Evolutionary conservation across 1,139 yeast genomes (phyloP), one percentile per base, ranked within the genome.

Genomic region (Lodderomyces jiufengensis): DNA sequence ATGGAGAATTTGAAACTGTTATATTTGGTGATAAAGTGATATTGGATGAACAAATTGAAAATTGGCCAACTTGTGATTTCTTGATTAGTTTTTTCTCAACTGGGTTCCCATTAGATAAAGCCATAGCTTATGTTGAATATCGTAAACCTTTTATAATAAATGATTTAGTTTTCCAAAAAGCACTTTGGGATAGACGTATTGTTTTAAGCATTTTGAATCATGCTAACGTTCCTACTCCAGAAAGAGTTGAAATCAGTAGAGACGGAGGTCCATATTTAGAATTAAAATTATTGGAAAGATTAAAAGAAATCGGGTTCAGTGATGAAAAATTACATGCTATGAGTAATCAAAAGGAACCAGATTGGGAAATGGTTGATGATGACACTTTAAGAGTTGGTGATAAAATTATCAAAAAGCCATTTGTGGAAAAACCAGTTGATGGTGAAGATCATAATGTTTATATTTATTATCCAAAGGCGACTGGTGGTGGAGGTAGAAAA

Each of bases 1-100:
- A 86, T 49, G 97, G 96, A 21, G 98, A 92, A 60, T 92, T 94
- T 58, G 97, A 94, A 57, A 88, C 97, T 0, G 84, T 94, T 21
- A 88, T 92, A 39, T 94, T 94, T 65, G 98, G 98, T 40, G 99
- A 94, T 59, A 94, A 94, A 61, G 97, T 90, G 14, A 92, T 94
- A 34, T 66, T 94, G 38, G 98, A 94, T 61, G 98, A 94, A 63
- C 51, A 81, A 18, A 78, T 92, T 43, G 97, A 92, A 61, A 87
- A 88, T 56, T 92, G 99, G 98, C 99, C 98, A 23, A 87, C 96
- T 28, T 94, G 98, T 65, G 98, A 94, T 55, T 92, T 87, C 53
- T 70, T 94, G 45, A 86, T 92, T 43, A 82, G 94, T 49, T 92
- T 92, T 60, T 92, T 92, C 57, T 84, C 95, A n/a, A 78, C 80